Evolutionary conservation across 164 flowering plant species (phyloP).

Genomic region (Paratinospora sagittata): DNA sequence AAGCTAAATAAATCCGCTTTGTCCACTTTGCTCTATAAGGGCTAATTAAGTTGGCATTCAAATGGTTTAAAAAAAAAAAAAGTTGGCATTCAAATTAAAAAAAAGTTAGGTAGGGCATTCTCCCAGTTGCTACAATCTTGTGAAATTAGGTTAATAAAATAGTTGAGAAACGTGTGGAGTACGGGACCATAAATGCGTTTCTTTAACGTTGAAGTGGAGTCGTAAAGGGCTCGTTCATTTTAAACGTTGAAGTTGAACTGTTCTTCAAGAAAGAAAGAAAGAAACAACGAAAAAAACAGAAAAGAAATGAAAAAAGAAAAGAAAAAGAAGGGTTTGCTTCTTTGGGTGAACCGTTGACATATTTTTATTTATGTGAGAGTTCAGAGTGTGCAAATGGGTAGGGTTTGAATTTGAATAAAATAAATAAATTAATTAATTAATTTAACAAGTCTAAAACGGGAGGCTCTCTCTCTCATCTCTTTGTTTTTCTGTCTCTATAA

Average conservation of each 20-base stretch:
- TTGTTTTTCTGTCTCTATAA: not conserved
- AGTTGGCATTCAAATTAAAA: too few relatives aligned
- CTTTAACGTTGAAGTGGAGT: not conserved
- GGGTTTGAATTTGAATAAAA: constrained; percentile 17
- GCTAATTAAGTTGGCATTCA: too few relatives aligned
- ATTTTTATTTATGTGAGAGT: constrained; percentile 7
- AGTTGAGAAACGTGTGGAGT: not conserved
- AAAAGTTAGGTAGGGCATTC: too few relatives aligned
- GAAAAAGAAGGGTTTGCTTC: constrained; percentile 1
- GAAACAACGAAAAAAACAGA: not conserved
- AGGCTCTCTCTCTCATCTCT: not conserved
- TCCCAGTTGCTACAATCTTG: too few relatives aligned
- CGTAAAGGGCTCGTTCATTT: not conserved
- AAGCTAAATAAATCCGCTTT: too few relatives aligned
- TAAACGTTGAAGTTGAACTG: constrained; percentile 22
- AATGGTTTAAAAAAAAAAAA: too few relatives aligned
- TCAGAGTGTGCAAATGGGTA: constrained; percentile 4
- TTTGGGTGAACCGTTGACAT: constrained; percentile 24
- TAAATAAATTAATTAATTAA: too few relatives aligned
- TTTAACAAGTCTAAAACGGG: constrained; percentile 15
- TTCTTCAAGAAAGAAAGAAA: constrained; percentile 1
- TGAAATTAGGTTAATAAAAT: too few relatives aligned
- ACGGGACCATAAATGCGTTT: not conserved
- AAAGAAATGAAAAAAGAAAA: not conserved
- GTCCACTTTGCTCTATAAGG: too few relatives aligned